Conservation (phyloP, 2,329 filamentous ascomycete species). For the Hypomyces perniciosus region DNA sequence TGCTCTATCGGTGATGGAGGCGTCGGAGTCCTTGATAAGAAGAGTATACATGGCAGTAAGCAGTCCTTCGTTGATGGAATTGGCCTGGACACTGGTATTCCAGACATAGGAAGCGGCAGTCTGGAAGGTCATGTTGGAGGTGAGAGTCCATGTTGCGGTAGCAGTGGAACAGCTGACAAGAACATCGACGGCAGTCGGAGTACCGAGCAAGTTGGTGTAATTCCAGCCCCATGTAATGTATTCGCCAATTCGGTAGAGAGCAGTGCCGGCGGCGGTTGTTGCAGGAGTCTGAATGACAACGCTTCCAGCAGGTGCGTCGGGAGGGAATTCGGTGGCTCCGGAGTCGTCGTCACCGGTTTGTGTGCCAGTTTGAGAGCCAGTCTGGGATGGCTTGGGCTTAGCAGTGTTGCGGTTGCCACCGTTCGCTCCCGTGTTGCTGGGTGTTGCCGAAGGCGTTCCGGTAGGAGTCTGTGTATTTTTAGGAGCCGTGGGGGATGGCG, state of each 20-base stretch:
- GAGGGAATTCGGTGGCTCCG: conserved; percentile 34
- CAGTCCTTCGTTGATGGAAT: conserved; percentile 40
- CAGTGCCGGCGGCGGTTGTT: conserved; percentile 35
- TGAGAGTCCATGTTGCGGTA: conserved; percentile 53
- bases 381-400: conserved; percentile 14
- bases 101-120: conserved; percentile 48
- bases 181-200: conserved; percentile 55
- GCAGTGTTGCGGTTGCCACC: conserved; percentile 35
- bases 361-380: conserved; percentile 8
- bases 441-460: conserved; percentile 11
- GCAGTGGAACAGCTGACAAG: conserved; percentile 50
- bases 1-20: conserved; percentile 42
- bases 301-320: conserved; percentile 42
- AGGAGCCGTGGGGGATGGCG: not conserved
- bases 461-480: not conserved
- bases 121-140: conserved; percentile 55
- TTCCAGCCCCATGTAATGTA: conserved; percentile 58
- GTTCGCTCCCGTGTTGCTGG: conserved; percentile 22
- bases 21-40: conserved; percentile 54
- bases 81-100: conserved; percentile 50
- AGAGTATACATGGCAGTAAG: conserved; percentile 54
- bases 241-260: conserved; percentile 56
- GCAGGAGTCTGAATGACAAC: conserved; percentile 50
- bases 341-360: conserved; percentile 21
- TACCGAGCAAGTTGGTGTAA: conserved; percentile 54